Percentiles rank a stretch among this genome's conserved stretches.
phyloP scores from a whole-genome alignment of 1,284 basidiomycete genomes.

The Naganishia sp. region DNA sequence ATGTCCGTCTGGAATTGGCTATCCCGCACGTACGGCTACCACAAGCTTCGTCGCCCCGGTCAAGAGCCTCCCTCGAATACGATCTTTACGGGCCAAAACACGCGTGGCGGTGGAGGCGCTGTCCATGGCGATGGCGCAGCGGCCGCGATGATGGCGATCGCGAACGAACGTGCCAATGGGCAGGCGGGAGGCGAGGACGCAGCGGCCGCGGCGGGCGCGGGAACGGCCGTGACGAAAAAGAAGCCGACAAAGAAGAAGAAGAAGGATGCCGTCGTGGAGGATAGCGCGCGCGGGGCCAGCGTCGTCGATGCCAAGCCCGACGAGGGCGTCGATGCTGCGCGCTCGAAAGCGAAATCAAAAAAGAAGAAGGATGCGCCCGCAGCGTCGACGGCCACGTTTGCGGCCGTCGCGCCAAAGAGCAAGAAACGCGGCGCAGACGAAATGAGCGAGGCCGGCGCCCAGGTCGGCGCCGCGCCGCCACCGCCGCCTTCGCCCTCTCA shows the following conservation, averaged over 20 bases:
- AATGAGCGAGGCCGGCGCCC: slow-evolving; percentile 28
- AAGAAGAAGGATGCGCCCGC: slow-evolving; percentile 27
- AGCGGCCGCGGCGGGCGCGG: not conserved
- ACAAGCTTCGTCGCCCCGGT: slow-evolving; percentile 18
- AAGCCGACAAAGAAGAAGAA: slow-evolving; percentile 33
- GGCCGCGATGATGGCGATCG: slow-evolving; percentile 22
- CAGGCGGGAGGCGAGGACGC: not conserved
- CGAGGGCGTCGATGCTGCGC: not conserved
- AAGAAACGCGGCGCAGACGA: slow-evolving; percentile 31
- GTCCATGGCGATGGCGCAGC: slow-evolving; percentile 22
- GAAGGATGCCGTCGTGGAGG: slow-evolving; percentile 20
- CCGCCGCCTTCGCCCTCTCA: slow-evolving; percentile 15
- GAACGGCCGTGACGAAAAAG: slow-evolving; percentile 7
- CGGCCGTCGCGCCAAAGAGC: slow-evolving; percentile 16
- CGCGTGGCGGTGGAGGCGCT: not conserved
- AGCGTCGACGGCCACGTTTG: not conserved
- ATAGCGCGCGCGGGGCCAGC: slow-evolving; percentile 12
- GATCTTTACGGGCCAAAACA: slow-evolving; percentile 23
- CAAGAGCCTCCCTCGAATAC: slow-evolving; percentile 20
- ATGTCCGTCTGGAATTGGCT: slow-evolving; percentile 28
- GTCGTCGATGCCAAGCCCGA: slow-evolving; percentile 9
- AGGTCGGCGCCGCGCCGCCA: not conserved
- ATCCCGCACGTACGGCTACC: slow-evolving; percentile 19
- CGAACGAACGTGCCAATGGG: slow-evolving; percentile 22
- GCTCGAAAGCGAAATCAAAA: slow-evolving; percentile 21